These are phyloP conservation scores for Rhodotorula sp. DNA, from an alignment of 1,284 basidiomycete genomes.

Conservation along the genomic window DNA sequence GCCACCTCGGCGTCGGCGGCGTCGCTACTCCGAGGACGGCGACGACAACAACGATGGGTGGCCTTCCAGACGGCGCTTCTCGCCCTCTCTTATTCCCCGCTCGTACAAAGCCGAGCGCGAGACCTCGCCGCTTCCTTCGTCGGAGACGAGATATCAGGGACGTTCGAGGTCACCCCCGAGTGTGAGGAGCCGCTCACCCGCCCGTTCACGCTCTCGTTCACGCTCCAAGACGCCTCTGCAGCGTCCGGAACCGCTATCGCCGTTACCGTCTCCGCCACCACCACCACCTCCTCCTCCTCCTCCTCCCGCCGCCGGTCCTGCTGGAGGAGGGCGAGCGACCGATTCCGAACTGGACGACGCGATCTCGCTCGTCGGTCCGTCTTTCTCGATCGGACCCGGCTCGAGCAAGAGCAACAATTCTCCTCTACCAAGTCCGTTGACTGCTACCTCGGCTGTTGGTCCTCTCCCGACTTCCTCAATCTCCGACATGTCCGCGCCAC, in stretches of 20 bases:
- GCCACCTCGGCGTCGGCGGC: no score
- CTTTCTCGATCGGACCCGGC: not conserved
- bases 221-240: not conserved
- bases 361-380: slow-evolving; percentile 20
- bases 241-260: no score
- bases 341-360: slow-evolving; percentile 13
- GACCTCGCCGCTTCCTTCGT: not conserved
- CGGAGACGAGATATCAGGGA: not conserved
- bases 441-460: no score
- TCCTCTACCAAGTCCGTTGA: no score
- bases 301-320: not conserved
- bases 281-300: slow-evolving; percentile 12
- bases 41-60: no score
- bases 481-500: not conserved
- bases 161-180: not conserved
- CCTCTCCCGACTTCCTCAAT: no score
- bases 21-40: no score
- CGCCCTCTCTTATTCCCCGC: not conserved
- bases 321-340: not conserved
- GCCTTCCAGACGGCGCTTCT: not conserved
- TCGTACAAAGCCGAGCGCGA: not conserved
- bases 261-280: not conserved
- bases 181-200: not conserved
- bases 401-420: not conserved
- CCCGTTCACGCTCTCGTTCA: slow-evolving; percentile 14